These are phyloP conservation scores for Syzygium grande DNA, from an alignment of 345 rosid species.

Conservation along the genomic window DNA sequence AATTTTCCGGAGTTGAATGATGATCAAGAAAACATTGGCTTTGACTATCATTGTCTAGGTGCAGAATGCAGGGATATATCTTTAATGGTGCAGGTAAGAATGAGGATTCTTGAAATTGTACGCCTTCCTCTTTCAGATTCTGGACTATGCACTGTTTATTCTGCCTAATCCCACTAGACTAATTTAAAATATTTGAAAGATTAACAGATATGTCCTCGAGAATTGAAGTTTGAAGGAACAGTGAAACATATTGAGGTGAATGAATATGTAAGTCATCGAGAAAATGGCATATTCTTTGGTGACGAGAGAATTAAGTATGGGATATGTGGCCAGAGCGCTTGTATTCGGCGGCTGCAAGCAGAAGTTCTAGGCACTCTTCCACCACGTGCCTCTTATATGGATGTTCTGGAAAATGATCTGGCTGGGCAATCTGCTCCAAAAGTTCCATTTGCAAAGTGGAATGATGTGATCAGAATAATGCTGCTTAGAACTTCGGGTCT, in stretches of 20 bases:
- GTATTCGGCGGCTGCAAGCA: slow-evolving; percentile 46
- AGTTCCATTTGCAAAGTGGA: slow-evolving; percentile 24
- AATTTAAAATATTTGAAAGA: slow-evolving; percentile 25
- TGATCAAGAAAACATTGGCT: slow-evolving; percentile 17
- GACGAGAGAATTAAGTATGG: neutral
- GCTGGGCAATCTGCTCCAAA: slow-evolving; percentile 21
- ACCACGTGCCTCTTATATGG: slow-evolving; percentile 19
- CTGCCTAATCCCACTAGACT: slow-evolving; percentile 6
- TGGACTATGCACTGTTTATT: slow-evolving; percentile 1
- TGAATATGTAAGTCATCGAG: slow-evolving; percentile 30
- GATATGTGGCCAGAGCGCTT: slow-evolving; percentile 17
- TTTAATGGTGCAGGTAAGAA: slow-evolving; percentile 66
- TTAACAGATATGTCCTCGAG: slow-evolving; percentile 73
- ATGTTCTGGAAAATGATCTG: slow-evolving; percentile 20
- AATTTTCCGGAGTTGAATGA: slow-evolving; percentile 8
- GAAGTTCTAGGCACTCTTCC: slow-evolving; percentile 65
- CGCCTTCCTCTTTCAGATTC: slow-evolving; percentile 1
- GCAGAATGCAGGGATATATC: slow-evolving; percentile 54
- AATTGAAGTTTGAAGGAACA: slow-evolving; percentile 59
- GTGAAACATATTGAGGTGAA: slow-evolving; percentile 53
- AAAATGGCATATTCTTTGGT: slow-evolving; percentile 11
- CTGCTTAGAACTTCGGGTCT: slow-evolving; percentile 56
- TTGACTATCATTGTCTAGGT: slow-evolving; percentile 50
- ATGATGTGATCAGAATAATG: slow-evolving; percentile 37
- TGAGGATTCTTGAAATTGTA: slow-evolving; percentile 8